phyloP scores from a whole-genome alignment of 345 rosid genomes.

The Cardamine chenopodiifolia region DNA sequence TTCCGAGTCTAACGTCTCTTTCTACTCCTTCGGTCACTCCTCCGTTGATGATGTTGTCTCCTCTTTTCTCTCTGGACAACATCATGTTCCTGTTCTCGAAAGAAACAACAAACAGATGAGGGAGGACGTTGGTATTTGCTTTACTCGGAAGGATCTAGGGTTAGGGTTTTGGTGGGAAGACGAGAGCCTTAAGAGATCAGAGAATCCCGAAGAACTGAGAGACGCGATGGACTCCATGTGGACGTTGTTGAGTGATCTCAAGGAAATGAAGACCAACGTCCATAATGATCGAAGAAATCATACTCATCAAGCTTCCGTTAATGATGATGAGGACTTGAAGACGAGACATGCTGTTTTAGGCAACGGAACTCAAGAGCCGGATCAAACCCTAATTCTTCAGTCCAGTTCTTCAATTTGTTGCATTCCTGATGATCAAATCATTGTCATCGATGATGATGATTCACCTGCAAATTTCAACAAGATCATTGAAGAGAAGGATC shows the following conservation, averaged over 20 bases:
- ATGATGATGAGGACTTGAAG: background rate
- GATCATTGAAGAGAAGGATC: background rate
- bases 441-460: background rate
- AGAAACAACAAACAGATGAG: too few species aligned
- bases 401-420: background rate
- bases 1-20: background rate
- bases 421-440: too few species aligned
- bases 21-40: slow-evolving; percentile 17
- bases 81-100: background rate
- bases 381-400: background rate
- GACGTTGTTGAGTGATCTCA: background rate
- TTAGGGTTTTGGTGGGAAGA: slow-evolving; percentile 13
- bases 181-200: background rate
- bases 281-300: background rate
- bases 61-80: background rate
- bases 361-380: background rate
- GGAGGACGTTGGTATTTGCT: too few species aligned
- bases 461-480: background rate
- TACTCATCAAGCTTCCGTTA: background rate
- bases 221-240: background rate
- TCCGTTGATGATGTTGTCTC: background rate
- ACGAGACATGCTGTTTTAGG: background rate
- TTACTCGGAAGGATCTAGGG: slow-evolving; percentile 13
- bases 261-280: background rate
- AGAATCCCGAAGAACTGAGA: background rate